Evolutionary conservation across 371 early-diverging fungal species (phyloP).

Genomic region (Saksenaea vasiformis): DNA sequence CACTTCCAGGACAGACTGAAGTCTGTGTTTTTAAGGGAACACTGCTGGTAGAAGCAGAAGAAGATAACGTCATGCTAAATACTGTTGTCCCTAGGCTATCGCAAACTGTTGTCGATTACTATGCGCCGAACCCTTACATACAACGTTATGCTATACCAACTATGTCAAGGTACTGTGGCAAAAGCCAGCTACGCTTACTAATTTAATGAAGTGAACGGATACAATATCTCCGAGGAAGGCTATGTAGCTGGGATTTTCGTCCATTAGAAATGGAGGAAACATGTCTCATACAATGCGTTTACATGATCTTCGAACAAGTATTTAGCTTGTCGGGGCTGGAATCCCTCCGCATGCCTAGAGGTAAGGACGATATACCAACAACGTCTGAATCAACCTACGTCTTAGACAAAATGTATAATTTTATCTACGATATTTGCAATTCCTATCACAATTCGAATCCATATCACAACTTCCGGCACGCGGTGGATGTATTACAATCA

Average conservation of each 20-base stretch:
- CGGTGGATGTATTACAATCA: conserved; percentile 84
- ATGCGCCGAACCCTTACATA: conserved; percentile 14
- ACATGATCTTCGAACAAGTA: conserved; percentile 62
- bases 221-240: conserved; percentile 30
- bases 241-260: conserved; percentile 66
- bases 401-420: conserved; percentile 59
- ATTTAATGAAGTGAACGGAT: conserved; percentile 34
- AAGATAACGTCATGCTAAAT: neutral
- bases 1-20: conserved; percentile 37
- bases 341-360: conserved; percentile 44
- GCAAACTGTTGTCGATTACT: conserved; percentile 19
- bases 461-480: conserved; percentile 87
- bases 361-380: conserved; percentile 20
- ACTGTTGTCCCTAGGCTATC: conserved; percentile 14
- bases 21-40: conserved; percentile 34
- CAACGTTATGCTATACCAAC: conserved; percentile 6
- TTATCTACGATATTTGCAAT: conserved; percentile 65
- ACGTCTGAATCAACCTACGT: neutral
- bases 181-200: neutral
- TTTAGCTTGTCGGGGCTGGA: conserved; percentile 53
- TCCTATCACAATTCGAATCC: conserved; percentile 76
- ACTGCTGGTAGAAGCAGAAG: conserved; percentile 14
- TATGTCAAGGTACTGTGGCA: conserved; percentile 19
- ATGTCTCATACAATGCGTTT: conserved; percentile 61
- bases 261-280: conserved; percentile 57